A percentile compares a stretch with the other conserved stretches of the same genome.
Evolutionary conservation across 1,284 basidiomycete genomes (phyloP).

Genomic region (Boletus semigastroideus): DNA sequence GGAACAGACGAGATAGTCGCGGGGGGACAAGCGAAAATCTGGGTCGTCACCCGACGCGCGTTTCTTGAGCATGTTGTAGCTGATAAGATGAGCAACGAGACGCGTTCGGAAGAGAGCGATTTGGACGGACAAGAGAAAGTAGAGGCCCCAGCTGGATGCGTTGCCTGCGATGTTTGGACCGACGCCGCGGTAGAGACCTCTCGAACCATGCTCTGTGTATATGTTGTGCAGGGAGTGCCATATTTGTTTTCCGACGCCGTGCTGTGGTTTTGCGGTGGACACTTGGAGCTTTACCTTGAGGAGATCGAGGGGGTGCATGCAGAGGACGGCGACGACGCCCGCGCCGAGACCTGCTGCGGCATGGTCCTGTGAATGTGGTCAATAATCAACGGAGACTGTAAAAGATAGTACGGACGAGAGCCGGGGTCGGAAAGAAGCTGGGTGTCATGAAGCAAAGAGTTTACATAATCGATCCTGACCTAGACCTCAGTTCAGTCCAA

Average conservation of each 20-base stretch:
- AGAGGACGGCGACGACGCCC: constrained; percentile 89
- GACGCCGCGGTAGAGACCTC: constrained; percentile 89
- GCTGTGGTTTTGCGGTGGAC: constrained; percentile 63
- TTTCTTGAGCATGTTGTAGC: constrained; percentile 95
- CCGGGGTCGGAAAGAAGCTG: constrained; percentile 73
- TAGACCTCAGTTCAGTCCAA: too few relatives aligned
- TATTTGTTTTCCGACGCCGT: constrained; percentile 75
- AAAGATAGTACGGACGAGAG: constrained; percentile 47
- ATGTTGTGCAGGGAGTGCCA: constrained; percentile 77
- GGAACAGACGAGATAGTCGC: constrained; percentile 85
- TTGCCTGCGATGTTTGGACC: constrained; percentile 94
- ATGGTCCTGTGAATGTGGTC: constrained; percentile 66
- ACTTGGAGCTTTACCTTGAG: constrained; percentile 96
- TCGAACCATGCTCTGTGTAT: constrained; percentile 74
- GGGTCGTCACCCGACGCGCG: constrained; percentile 61
- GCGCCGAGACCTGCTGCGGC: constrained; percentile 92
- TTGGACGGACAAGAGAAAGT: constrained; percentile 85
- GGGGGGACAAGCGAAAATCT: constrained; percentile 64
- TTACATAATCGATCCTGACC: constrained; percentile 22
- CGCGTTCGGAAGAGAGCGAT: background rate
- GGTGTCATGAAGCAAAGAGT: constrained; percentile 34
- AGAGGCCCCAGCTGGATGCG: constrained; percentile 96
- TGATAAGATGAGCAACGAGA: constrained; percentile 33
- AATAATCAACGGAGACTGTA: background rate
- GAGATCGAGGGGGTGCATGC: constrained; percentile 98